A percentile compares a stretch with the other conserved stretches of the same genome.
Evolutionary conservation across 2,329 filamentous ascomycete species (phyloP).

Genomic region (Fusarium foetens): DNA sequence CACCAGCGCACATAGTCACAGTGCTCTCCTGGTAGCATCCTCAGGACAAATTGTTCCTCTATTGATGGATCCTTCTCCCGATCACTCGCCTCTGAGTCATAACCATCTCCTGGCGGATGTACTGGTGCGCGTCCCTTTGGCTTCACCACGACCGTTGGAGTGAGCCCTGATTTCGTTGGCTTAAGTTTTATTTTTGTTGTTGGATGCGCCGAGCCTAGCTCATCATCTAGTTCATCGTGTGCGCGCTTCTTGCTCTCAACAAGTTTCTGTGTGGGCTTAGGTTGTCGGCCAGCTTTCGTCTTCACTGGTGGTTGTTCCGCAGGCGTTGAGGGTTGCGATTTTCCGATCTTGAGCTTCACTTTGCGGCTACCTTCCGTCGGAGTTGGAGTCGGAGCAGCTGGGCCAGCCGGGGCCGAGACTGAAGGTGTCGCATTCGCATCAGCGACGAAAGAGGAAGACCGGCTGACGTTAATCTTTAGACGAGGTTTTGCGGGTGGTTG

Average conservation of each 20-base stretch:
- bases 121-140: constrained; percentile 74
- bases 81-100: constrained; percentile 96
- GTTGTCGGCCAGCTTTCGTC: constrained; percentile 69
- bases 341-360: constrained; percentile 56
- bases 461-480: constrained; percentile 54
- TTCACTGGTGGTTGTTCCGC: constrained; percentile 52
- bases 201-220: constrained; percentile 48
- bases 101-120: constrained; percentile 84
- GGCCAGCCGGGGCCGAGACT: constrained; percentile 1
- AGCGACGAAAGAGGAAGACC: constrained; percentile 49
- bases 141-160: constrained; percentile 61
- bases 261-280: constrained; percentile 68
- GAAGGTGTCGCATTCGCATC: constrained; percentile 41
- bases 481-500: constrained; percentile 50
- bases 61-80: constrained; percentile 87
- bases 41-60: constrained; percentile 88
- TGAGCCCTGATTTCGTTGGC: constrained; percentile 51
- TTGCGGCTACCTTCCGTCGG: constrained; percentile 51
- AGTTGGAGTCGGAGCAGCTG: constrained; percentile 26
- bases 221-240: constrained; percentile 65
- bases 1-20: constrained; percentile 83
- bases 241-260: constrained; percentile 69
- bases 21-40: constrained; percentile 87
- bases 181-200: constrained; percentile 66
- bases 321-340: constrained; percentile 54